Evolutionary conservation across 2,329 filamentous ascomycete genomes (phyloP), one percentile per base, ranked within the genome.

Genomic region (Whalleya microplaca): DNA sequence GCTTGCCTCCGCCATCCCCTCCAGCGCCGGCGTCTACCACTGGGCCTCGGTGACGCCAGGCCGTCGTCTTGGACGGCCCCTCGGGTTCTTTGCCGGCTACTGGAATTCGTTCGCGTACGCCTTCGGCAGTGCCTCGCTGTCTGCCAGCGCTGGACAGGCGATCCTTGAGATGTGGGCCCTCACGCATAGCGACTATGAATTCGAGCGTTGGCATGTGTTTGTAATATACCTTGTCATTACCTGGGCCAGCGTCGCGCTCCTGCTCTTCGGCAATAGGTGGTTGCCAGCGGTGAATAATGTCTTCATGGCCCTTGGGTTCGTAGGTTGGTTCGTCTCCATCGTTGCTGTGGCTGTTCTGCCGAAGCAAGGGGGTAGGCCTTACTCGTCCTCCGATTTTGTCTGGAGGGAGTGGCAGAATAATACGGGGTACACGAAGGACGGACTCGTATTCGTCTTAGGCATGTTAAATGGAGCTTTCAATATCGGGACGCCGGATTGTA

Each of bases 401-500:
- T 78, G 76, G 76, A 66, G 48, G 1, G 68, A 76, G 10, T 78
- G 76, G 76, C 62, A 64, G 10, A 72, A 73, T 20, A 62, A 71
- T 32, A 72, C 76, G 44, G 76, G 76, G 16, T 78, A 77, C 44
- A 9, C 4, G 23, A 70, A 72, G 78, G 62, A 76, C 29, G 75
- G 75, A 0, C 75, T 78, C 53, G 75, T 78, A 1, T 78, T 78
- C 41, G 50, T 58, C n/a, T 21, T 49, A 0, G 61, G 60, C 37
- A 64, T 64, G 62, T 45, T 59, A n/a, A 91, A 91, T 64, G 88
- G 86, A 10, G 87, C 87, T 2, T 91, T 84, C 67, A 82, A 84
- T 44, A 83, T 90, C 10, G 88, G 87, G 6, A 83, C 84, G 1
- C 83, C 86, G 0, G 88, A 91, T 66, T 83, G 84, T 46, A 82